Conservation (phyloP, 106 monocot genomes). For the Dioscorea zingiberensis region DNA sequence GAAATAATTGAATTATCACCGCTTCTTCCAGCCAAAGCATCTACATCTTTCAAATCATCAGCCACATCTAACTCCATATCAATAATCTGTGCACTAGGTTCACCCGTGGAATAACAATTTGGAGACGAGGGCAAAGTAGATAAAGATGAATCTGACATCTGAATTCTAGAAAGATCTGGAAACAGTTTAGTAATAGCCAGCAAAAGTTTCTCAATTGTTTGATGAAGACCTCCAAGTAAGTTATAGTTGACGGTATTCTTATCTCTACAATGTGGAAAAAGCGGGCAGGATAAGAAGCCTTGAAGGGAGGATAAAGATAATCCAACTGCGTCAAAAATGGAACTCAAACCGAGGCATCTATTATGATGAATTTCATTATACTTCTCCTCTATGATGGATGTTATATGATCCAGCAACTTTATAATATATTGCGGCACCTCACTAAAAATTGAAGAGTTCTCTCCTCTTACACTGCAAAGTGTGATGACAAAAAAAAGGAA, state of each 20-base stretch:
- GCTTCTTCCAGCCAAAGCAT: constrained; percentile 24
- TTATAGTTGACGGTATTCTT: constrained; percentile 11
- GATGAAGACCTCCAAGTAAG: constrained; percentile 18
- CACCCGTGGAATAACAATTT: constrained; percentile 18
- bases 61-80: constrained; percentile 77
- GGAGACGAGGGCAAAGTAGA: constrained; percentile 15
- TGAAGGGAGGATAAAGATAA: constrained; percentile 37
- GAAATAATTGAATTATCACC: constrained; percentile 19
- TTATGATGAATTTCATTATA: constrained; percentile 31
- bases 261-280: constrained; percentile 32
- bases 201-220: constrained; percentile 58
- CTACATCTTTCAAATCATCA: constrained; percentile 43
- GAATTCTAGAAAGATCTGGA: constrained; percentile 10
- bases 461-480: constrained; percentile 39
- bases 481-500: no score
- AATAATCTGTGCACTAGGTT: constrained; percentile 27
- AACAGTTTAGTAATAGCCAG: constrained; percentile 41
- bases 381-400: constrained; percentile 41
- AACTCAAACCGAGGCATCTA: constrained; percentile 15
- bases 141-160: constrained; percentile 12
- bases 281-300: constrained; percentile 47
- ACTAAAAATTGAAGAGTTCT: constrained; percentile 13
- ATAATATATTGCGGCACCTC: constrained; percentile 25
- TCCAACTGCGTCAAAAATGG: constrained; percentile 38
- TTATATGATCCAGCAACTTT: constrained; percentile 37